A percentile compares a stretch with the other conserved stretches of the same genome.
These are phyloP conservation scores for Lentinula guzmanii DNA, from an alignment of 768 basidiomycete genomes.

Conservation along the genomic window DNA sequence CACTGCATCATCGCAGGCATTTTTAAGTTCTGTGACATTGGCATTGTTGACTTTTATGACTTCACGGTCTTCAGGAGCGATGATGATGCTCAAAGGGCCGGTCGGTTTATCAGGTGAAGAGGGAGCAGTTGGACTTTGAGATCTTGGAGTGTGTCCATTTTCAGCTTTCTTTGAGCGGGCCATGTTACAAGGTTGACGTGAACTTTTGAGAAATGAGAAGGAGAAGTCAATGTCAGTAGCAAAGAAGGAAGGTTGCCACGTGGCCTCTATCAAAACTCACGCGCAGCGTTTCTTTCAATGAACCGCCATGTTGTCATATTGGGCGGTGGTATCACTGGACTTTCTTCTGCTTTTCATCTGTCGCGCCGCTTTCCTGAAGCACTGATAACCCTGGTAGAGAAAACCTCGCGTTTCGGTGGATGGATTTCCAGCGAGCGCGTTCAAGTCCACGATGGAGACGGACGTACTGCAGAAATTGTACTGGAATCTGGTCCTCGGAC, in stretches of 20 bases:
- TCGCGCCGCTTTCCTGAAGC: conserved; percentile 55
- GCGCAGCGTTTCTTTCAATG: conserved; percentile 6
- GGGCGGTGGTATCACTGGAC: conserved; percentile 78
- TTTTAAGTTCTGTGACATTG: conserved; percentile 55
- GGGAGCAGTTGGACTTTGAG: conserved; percentile 6
- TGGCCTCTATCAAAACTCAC: neutral
- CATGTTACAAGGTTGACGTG: conserved; percentile 1
- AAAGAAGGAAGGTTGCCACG: neutral
- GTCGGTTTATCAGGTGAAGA: conserved; percentile 40
- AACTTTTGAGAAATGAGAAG: neutral
- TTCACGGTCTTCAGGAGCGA: conserved; percentile 41
- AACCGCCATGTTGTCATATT: conserved; percentile 50
- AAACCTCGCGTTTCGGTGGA: conserved; percentile 64
- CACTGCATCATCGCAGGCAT: conserved; percentile 81
- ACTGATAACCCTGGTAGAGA: conserved; percentile 67
- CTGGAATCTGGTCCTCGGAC: conserved; percentile 88
- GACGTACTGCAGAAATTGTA: conserved; percentile 36
- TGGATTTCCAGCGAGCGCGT: conserved; percentile 71
- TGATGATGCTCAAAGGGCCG: conserved; percentile 46
- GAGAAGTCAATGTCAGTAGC: neutral
- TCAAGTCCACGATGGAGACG: conserved; percentile 24
- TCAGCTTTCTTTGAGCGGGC: conserved; percentile 11
- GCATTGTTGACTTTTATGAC: conserved; percentile 57
- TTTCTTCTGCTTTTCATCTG: conserved; percentile 77
- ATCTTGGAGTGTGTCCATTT: conserved; percentile 5